phyloP scores from a whole-genome alignment of 2,329 filamentous ascomycete genomes.

The Aspergillus sp. region DNA sequence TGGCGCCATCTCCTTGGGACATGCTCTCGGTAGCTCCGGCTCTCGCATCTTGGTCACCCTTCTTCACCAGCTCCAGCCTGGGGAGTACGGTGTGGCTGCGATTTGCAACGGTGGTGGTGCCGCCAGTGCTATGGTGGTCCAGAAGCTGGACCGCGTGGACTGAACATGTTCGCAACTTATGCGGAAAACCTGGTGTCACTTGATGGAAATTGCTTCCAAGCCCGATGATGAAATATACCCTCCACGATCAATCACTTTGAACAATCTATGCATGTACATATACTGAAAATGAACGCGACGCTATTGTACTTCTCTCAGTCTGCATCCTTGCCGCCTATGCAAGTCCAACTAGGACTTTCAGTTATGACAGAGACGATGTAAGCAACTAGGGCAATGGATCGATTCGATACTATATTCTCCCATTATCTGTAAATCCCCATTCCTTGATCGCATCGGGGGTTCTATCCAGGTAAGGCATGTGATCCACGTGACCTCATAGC shows the following conservation, averaged over 20 bases:
- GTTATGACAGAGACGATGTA: too few species aligned
- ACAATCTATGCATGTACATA: background rate
- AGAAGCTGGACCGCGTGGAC: constrained; percentile 64
- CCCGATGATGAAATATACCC: constrained; percentile 3
- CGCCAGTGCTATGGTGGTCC: constrained; percentile 86
- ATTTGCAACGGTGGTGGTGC: constrained; percentile 98
- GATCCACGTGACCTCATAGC: background rate
- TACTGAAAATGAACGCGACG: background rate
- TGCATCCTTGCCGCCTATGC: too few species aligned
- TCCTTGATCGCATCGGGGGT: background rate
- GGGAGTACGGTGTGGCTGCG: constrained; percentile 91
- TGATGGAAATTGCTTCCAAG: background rate
- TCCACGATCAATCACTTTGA: background rate
- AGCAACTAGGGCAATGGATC: too few species aligned
- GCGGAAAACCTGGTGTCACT: too few species aligned
- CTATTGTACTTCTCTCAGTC: too few species aligned
- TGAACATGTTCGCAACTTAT: constrained; percentile 16
- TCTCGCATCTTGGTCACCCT: constrained; percentile 87
- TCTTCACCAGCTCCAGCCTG: constrained; percentile 84
- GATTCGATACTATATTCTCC: too few species aligned
- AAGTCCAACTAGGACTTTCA: too few species aligned
- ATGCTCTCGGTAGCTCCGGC: constrained; percentile 90
- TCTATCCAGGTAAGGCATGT: background rate
- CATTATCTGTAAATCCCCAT: too few species aligned
- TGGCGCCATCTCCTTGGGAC: constrained; percentile 87